These are phyloP conservation scores for Cutaneotrichosporon cutaneum DNA, from an alignment of 1,284 basidiomycete genomes.

Conservation along the genomic window DNA sequence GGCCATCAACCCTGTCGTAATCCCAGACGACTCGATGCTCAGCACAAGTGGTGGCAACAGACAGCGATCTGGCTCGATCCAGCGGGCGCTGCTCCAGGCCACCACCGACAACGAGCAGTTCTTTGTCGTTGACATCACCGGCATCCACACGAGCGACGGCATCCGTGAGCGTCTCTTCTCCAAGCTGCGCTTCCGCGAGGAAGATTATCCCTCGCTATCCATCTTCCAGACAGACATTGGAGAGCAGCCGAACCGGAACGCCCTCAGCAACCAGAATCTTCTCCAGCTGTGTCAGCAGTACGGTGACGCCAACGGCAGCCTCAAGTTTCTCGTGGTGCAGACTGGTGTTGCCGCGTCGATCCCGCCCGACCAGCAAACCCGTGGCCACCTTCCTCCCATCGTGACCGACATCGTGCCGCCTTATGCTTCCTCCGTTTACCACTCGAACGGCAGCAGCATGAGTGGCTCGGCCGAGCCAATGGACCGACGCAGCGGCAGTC, in stretches of 20 bases:
- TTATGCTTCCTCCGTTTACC: conserved; percentile 29
- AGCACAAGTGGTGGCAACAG: conserved; percentile 9
- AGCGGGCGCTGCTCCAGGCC: conserved; percentile 55
- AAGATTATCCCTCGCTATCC: conserved; percentile 71
- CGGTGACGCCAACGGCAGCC: conserved; percentile 69
- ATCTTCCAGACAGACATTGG: conserved; percentile 84
- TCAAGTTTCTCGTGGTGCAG: conserved; percentile 71
- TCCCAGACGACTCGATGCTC: conserved; percentile 38
- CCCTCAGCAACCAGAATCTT: conserved; percentile 66
- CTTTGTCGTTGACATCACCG: conserved; percentile 72
- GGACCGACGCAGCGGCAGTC: conserved; percentile 23
- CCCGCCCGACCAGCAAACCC: conserved; percentile 23
- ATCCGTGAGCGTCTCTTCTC: conserved; percentile 82
- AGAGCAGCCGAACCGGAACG: conserved; percentile 66
- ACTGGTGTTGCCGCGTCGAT: conserved; percentile 32
- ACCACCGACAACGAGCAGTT: conserved; percentile 80
- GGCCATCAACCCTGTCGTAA: conserved; percentile 25
- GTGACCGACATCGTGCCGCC: conserved; percentile 30
- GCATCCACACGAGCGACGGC: conserved; percentile 65
- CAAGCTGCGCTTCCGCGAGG: conserved; percentile 80
- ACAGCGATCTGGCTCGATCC: conserved; percentile 25
- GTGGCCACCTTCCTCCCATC: conserved; percentile 31
- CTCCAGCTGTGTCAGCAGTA: conserved; percentile 68
- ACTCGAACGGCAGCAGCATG: conserved; percentile 46
- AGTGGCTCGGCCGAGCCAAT: conserved; percentile 41